These are phyloP conservation scores for Kuraishia ogatae DNA, from an alignment of 805 yeast genomes.

Conservation along the genomic window DNA sequence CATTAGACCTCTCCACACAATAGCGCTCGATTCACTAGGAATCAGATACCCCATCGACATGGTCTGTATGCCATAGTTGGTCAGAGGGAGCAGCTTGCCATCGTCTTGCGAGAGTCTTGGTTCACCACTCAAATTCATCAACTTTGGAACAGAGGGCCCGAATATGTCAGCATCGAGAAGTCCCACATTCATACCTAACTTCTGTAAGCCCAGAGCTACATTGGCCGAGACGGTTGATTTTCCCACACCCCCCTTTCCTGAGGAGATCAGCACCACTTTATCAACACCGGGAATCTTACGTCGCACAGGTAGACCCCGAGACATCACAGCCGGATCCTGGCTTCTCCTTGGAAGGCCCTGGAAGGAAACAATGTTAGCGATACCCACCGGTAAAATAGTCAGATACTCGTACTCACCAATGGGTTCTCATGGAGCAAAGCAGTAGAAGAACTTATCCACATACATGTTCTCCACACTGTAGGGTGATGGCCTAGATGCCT, in stretches of 20 bases:
- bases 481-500: neutral
- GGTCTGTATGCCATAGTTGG: conserved; percentile 67
- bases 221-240: conserved; percentile 70
- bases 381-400: conserved; percentile 7
- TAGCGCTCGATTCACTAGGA: conserved; percentile 52
- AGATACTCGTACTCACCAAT: conserved; percentile 30
- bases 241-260: conserved; percentile 81
- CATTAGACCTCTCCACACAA: conserved; percentile 83
- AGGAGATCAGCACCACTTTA: conserved; percentile 56
- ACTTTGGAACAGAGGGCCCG: conserved; percentile 76
- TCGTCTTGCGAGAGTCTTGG: conserved; percentile 39
- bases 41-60: conserved; percentile 89
- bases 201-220: conserved; percentile 52
- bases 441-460: neutral
- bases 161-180: conserved; percentile 74
- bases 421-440: conserved; percentile 36
- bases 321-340: conserved; percentile 28
- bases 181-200: conserved; percentile 50
- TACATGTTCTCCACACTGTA: neutral
- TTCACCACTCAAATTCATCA: conserved; percentile 62
- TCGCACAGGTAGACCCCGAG: conserved; percentile 47
- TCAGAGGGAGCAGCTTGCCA: conserved; percentile 57
- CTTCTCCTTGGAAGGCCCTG: conserved; percentile 32
- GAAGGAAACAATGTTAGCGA: neutral
- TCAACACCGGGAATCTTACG: conserved; percentile 52